Base-by-base conservation (phyloP, 1,139 yeast species). In the Blastobotrys serpentis region DNA sequence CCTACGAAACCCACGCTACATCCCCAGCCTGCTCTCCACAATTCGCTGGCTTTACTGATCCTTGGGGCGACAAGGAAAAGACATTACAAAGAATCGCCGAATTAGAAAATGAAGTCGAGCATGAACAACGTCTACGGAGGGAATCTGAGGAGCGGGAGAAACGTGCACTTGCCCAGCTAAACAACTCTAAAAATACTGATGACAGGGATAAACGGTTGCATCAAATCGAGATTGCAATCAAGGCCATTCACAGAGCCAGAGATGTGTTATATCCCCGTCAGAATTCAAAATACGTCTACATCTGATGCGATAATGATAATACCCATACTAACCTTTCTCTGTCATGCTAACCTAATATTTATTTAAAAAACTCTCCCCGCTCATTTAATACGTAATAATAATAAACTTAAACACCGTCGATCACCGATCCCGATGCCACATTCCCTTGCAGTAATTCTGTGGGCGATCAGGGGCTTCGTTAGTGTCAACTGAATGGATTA, bases 111-210 rank as follows among this genome's bases (percentile, higher is more conserved):
- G 29, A 34, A 10, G 53, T 71, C 2, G 62, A 58, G 13, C 58
- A 59, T 11, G 75, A 76, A 47, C 64, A 63, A 33, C 69, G 66
- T 43, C 69, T 69, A 41, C 74, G 77, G 47, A 65, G 60, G n/a
- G 73, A 66, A 2, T 81, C 86, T 0, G 86, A 83, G 53, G 69
- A 71, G 14, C 84, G 84, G 55, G 82, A 79, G 43, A 71, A 73
- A 44, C 77, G 53, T 66, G 87, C 42, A 76, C 81, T 51, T 77
- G 74, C 16, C 95, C 87, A 63, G 84, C 86, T 23, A 92, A 85
- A 62, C 95, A 86, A 41, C 70, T 87, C 47, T 8, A 52, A 48
- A 23, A 42, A 42, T 13, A 14, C 50, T 3, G 50, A 49, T 14
- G 32, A 29, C 32, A 11, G 78, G 81, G 51, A 78, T 78, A 58